Percentiles rank a stretch among this genome's conserved stretches.
These are phyloP conservation scores for Penstemon eatonii DNA, from an alignment of 257 asterid genomes.

Conservation along the genomic window DNA sequence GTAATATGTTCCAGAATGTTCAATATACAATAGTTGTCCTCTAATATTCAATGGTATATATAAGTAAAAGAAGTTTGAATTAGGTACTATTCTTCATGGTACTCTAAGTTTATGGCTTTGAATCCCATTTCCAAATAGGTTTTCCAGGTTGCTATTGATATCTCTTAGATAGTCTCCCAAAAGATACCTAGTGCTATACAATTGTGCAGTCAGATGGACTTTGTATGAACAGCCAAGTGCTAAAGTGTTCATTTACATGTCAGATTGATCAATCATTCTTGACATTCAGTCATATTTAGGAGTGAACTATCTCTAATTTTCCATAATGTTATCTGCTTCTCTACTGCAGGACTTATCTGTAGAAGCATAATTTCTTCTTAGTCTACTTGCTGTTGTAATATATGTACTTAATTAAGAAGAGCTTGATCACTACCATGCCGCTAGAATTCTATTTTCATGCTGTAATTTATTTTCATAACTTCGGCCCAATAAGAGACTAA, in stretches of 20 bases:
- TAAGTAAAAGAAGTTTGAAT: not conserved
- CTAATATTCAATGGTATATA: not conserved
- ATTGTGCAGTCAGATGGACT: not conserved
- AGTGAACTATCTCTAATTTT: not conserved
- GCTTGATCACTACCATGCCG: too few species aligned
- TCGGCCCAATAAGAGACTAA: too few species aligned
- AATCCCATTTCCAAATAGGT: not conserved
- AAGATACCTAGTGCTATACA: not conserved
- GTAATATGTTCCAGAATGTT: too few species aligned
- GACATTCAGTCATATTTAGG: not conserved
- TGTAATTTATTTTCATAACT: too few species aligned
- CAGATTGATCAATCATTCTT: not conserved
- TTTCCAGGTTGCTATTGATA: not conserved
- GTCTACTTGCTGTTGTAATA: too few species aligned
- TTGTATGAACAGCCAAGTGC: not conserved
- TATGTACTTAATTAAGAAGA: too few species aligned
- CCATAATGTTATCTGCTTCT: not conserved
- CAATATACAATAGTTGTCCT: too few species aligned
- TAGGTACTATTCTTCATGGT: not conserved
- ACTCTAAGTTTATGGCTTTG: not conserved
- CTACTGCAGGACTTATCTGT: not conserved
- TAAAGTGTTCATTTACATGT: not conserved
- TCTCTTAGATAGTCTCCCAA: not conserved
- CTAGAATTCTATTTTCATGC: too few species aligned
- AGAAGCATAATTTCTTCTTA: not conserved